phyloP scores from a whole-genome alignment of 495 filamentous ascomycete genomes.

The Penicillium atrosanguineum region DNA sequence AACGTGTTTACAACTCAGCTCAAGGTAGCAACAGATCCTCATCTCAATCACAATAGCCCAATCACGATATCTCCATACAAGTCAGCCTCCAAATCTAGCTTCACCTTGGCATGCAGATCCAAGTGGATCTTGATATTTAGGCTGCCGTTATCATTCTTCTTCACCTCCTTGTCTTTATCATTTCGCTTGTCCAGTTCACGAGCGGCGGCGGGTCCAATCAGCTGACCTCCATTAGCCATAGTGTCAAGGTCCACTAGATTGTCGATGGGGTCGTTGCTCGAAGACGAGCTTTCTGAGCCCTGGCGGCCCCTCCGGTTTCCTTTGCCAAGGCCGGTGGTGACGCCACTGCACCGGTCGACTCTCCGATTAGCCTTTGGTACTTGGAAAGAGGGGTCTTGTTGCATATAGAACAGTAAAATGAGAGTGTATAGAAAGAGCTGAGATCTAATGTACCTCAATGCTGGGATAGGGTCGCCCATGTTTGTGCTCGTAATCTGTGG shows the following conservation, averaged over 20 bases:
- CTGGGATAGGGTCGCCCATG: neutral
- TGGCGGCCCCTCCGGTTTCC: neutral
- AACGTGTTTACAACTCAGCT: too few species aligned
- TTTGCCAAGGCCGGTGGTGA: neutral
- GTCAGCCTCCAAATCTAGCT: constrained; percentile 13
- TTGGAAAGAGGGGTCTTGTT: neutral
- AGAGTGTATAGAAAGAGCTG: neutral
- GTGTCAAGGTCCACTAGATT: constrained; percentile 1
- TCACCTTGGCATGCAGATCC: constrained; percentile 15
- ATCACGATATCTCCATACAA: constrained; percentile 19
- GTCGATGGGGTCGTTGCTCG: neutral
- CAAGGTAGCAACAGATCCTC: too few species aligned
- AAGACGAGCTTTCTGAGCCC: neutral
- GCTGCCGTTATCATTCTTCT: constrained; percentile 4
- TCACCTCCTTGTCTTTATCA: neutral
- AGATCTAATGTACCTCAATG: constrained; percentile 4
- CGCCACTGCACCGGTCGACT: too few species aligned
- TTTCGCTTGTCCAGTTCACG: constrained; percentile 2
- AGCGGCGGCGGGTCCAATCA: neutral
- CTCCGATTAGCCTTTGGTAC: constrained; percentile 1
- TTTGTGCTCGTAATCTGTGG: neutral
- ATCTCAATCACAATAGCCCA: constrained; percentile 8
- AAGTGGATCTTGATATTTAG: constrained; percentile 15
- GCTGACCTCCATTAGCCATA: constrained; percentile 1
- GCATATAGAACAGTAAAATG: too few species aligned